Conservation (phyloP, 768 basidiomycete genomes). For the Mycena vulgaris region DNA sequence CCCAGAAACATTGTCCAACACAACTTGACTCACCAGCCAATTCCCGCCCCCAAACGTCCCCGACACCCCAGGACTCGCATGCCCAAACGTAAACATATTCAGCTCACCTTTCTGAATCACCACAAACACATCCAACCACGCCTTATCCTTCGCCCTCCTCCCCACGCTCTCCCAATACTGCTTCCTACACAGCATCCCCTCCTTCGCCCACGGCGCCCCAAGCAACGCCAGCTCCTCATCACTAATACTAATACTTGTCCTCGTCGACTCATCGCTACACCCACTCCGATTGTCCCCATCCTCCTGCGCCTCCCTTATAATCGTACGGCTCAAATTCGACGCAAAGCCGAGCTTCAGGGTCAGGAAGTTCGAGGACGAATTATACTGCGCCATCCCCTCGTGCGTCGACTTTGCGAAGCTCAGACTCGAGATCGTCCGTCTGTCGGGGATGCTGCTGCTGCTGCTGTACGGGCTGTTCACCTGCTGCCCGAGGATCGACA, state of each 20-base stretch:
- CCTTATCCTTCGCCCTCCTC: constrained; percentile 89
- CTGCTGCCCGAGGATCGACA: constrained; percentile 80
- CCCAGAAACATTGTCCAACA: background rate
- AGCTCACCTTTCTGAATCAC: constrained; percentile 96
- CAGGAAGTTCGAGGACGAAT: constrained; percentile 78
- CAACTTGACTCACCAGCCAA: constrained; percentile 92
- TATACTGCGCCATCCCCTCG: constrained; percentile 63
- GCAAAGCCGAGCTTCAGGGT: constrained; percentile 96
- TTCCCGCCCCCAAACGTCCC: constrained; percentile 94
- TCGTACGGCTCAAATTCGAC: constrained; percentile 94
- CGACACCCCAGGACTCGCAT: constrained; percentile 72
- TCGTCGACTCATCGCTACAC: constrained; percentile 74
- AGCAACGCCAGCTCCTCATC: constrained; percentile 97
- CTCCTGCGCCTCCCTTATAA: constrained; percentile 95
- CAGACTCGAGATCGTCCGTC: constrained; percentile 93
- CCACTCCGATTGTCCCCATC: constrained; percentile 86
- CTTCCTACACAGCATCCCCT: constrained; percentile 95
- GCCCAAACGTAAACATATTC: constrained; percentile 96
- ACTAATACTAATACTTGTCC: constrained; percentile 87
- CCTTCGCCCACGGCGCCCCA: constrained; percentile 99
- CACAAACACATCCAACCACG: constrained; percentile 95
- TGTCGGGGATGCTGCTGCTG: constrained; percentile 86
- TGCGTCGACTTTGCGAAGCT: constrained; percentile 93
- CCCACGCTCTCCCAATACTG: constrained; percentile 92
- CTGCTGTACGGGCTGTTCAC: constrained; percentile 88